Conservation (phyloP, 257 asterid genomes). For the Solanum clarkiae region DNA sequence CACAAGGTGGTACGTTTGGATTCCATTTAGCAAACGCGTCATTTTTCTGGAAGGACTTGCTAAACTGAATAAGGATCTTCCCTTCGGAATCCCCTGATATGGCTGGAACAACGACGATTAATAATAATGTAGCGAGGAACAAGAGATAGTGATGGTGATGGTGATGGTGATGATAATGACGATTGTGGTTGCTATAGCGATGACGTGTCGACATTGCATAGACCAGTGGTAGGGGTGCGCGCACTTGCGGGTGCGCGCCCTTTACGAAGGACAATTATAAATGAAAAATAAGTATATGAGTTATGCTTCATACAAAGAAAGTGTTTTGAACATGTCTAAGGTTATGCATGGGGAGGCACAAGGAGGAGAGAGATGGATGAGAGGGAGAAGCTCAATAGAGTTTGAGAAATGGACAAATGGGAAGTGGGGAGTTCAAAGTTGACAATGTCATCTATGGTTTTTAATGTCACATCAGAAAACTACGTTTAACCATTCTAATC, state of each 20-base stretch:
- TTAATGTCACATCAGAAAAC: constrained; percentile 3
- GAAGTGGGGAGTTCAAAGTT: constrained; percentile 6
- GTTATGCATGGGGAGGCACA: constrained; percentile 12
- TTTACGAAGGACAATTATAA: constrained; percentile 1
- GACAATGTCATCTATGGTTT: constrained; percentile 19
- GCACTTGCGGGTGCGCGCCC: constrained; percentile 39
- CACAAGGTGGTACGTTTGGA: constrained; percentile 21
- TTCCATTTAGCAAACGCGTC: constrained; percentile 23
- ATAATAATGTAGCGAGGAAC: background rate
- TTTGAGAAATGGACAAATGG: constrained; percentile 23
- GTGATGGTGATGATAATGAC: background rate
- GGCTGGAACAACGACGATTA: background rate
- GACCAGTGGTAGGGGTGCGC: constrained; percentile 20
- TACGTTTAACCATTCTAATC: background rate
- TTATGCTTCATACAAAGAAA: background rate
- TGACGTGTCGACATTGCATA: background rate
- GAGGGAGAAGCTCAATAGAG: background rate
- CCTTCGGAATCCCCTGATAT: background rate
- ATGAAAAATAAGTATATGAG: constrained; percentile 10
- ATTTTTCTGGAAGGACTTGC: constrained; percentile 20
- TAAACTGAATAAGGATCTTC: constrained; percentile 19
- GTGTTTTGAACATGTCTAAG: constrained; percentile 3
- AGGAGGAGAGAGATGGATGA: constrained; percentile 12
- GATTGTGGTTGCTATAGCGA: constrained; percentile 11
- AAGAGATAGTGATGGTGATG: background rate